phyloP scores from a whole-genome alignment of 306 rosid genomes.

The Quillaja saponaria region DNA sequence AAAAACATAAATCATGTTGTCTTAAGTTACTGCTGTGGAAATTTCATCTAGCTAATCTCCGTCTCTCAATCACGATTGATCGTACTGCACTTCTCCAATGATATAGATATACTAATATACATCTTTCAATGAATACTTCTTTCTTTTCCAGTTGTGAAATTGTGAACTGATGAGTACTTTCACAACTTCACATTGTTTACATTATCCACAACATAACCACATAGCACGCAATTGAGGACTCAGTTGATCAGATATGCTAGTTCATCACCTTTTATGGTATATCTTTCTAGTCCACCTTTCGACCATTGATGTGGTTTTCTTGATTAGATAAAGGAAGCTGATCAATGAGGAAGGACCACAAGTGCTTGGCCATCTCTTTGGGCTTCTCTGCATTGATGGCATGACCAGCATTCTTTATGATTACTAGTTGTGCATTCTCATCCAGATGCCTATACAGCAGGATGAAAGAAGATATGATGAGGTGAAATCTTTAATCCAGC shows the following conservation, averaged over 20 bases:
- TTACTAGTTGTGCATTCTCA: constrained; percentile 61
- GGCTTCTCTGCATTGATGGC: constrained; percentile 80
- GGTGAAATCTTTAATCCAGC: background rate
- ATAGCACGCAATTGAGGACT: background rate
- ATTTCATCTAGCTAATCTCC: background rate
- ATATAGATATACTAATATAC: too few relatives aligned
- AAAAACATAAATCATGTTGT: too few relatives aligned
- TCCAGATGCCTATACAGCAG: constrained; percentile 60
- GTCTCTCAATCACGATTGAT: background rate
- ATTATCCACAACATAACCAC: background rate
- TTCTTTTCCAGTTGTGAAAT: background rate
- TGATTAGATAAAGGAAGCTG: constrained; percentile 34
- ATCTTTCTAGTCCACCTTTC: constrained; percentile 48
- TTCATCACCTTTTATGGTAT: constrained; percentile 9
- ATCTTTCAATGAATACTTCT: background rate
- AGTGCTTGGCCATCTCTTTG: constrained; percentile 54
- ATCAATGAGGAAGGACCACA: constrained; percentile 62
- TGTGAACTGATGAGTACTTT: background rate
- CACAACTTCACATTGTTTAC: background rate
- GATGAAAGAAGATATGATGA: background rate
- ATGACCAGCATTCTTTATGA: constrained; percentile 82
- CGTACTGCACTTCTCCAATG: background rate
- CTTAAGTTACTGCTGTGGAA: too few relatives aligned
- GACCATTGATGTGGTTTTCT: constrained; percentile 45
- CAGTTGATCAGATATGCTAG: constrained; percentile 7